phyloP scores from a whole-genome alignment of 129 eudicot species.

The Deinandra increscens region DNA sequence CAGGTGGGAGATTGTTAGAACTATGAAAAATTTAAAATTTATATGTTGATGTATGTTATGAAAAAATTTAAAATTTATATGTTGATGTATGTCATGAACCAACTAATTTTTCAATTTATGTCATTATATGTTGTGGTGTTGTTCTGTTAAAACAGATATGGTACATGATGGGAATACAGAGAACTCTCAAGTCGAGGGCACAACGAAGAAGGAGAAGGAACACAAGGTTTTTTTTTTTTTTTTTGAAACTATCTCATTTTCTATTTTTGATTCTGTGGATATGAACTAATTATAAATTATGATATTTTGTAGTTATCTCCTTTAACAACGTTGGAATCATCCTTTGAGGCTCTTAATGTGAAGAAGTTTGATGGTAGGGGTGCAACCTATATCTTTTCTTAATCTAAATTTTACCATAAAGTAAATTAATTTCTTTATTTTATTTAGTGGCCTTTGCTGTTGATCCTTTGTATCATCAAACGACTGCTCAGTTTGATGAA shows the following conservation, averaged over 20 bases:
- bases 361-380: slow-evolving; percentile 81
- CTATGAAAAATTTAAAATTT: background rate
- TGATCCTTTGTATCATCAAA: slow-evolving; percentile 76
- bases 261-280: background rate
- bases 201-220: slow-evolving; percentile 42
- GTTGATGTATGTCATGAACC: background rate
- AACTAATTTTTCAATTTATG: background rate
- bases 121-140: background rate
- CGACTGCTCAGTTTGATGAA: slow-evolving; percentile 78
- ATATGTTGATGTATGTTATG: background rate
- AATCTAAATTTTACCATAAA: background rate
- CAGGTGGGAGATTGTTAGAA: background rate
- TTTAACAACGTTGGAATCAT: slow-evolving; percentile 60
- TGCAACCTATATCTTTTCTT: background rate
- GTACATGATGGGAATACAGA: slow-evolving; percentile 38
- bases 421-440: slow-evolving; percentile 8
- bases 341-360: slow-evolving; percentile 65
- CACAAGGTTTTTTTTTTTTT: slow-evolving; percentile 44
- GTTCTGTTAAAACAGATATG: slow-evolving; percentile 37
- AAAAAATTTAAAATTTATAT: background rate
- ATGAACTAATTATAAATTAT: slow-evolving; percentile 10
- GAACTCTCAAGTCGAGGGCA: slow-evolving; percentile 32
- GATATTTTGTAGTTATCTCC: slow-evolving; percentile 55
- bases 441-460: slow-evolving; percentile 79
- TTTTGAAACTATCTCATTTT: background rate